Base-by-base conservation (phyloP, 805 yeast genomes). In the Saccharomycopsis lassenensis region DNA sequence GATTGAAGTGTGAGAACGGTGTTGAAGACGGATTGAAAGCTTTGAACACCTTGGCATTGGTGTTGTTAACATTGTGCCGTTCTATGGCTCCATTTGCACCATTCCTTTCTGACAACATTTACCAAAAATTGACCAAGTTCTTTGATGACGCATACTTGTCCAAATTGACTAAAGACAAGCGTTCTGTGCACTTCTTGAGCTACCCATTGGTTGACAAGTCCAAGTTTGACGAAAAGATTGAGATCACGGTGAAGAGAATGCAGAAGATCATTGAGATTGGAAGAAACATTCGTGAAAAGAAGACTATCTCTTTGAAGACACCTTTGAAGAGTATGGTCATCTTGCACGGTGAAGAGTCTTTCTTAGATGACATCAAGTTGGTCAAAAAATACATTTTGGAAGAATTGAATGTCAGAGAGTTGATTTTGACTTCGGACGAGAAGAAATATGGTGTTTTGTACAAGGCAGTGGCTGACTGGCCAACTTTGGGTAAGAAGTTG, bases 31-130 rank as follows among this genome's bases (percentile, higher is more conserved):
- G 95, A 51, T 59, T 75, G 49, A 72, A 71, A 52, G 95, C 95
- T 32, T 71, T 91, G 52, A 91, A 91, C 63, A 82, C 96, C 17
- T 67, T 91, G 59, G 77, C 87, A 39, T 95, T 86, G 57, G 94
- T 91, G 23, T 67, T 87, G 50, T 81, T 82, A 58, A 84, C 85
- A 31, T 75, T 91, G 53, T 79, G 75, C 35, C 77, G 96, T 57
- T 93, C 95, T 33, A 89, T 91, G 96, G 97, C 97, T 40, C 98
- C 99, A 47, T 91, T 91, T 65, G 87, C 97, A 36, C 99, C 99
- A 47, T 93, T 79, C 70, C 68, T 93, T 59, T 68, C 97, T 33
- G 99, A 91, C 54, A 74, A 73, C 52, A 82, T 91, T 50, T 91
- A 87, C 63, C 79, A 74, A 55, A 76, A 73, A 59, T 63, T 91